Evolutionary conservation across 495 filamentous ascomycete species (phyloP), one percentile per base, ranked within the genome.

Genomic region (Penicillium silybi): DNA sequence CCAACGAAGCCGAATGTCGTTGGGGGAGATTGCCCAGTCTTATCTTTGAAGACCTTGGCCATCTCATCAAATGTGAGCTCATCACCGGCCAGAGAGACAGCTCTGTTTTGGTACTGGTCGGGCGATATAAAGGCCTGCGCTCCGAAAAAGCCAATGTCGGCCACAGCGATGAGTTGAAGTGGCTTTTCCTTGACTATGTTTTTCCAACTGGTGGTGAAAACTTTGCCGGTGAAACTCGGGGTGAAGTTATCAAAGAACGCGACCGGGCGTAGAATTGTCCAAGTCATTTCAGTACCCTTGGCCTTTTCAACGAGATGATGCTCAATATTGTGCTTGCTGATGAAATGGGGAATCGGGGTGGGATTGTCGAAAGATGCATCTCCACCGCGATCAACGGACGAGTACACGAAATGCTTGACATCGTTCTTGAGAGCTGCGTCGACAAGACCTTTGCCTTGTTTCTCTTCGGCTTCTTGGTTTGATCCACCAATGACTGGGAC

Each of bases 201-300:
- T 41, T 72, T 70, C 61, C 81, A 71, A 5, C 74, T 68, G 0
- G 84, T 77, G 1, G 71, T 47, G 61, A 89, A 86, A 0, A 84
- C 70, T 51, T 82, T 84, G 34, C 80, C 83, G 11, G 70, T 52
- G 56, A 87, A 81, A 35, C 74, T 78, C 0, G 80, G 78, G 0
- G 66, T 72, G 16, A 86, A 61, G 57, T 85, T 86, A 7, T 89
- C 86, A 68, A 86, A 80, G 67, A 89, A 90, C 0, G 80, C 80
- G 0, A 77, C 76, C 0, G 86, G 84, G n/a, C 84, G 76, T 4
- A 86, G 63, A 20, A 86, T 80, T 0, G 78, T 80, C 78, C 80
- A 87, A 3, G 59, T 52, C 81, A 88, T 85, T 26, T 64, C 58
- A 0, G 52, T 67, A 6, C 52, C 55, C 39, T 65, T 58, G 16